These are phyloP conservation scores for Verbascum thapsus DNA, from an alignment of 257 asterid species.

Conservation along the genomic window DNA sequence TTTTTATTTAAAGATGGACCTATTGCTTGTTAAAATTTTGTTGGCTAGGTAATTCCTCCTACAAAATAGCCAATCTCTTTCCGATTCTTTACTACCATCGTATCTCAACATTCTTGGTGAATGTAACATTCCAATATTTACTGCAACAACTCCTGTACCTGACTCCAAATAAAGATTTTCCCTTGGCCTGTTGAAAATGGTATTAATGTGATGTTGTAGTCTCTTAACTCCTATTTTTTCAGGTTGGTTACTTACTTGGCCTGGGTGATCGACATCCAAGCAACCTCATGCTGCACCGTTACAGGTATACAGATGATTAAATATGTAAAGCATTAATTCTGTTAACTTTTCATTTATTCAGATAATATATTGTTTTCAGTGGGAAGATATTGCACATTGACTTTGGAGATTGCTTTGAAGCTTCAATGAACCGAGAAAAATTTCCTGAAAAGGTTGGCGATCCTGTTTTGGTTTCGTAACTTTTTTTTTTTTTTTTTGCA, in stretches of 20 bases:
- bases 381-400: slow-evolving; percentile 98
- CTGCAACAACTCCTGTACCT: neutral
- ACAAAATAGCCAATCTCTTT: slow-evolving; percentile 1
- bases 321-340: slow-evolving; percentile 14
- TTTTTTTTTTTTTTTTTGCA: slow-evolving; percentile 12
- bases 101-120: neutral
- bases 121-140: neutral
- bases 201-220: slow-evolving; percentile 4
- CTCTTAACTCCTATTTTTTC: slow-evolving; percentile 31
- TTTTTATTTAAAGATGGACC: slow-evolving; percentile 19
- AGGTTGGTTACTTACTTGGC: slow-evolving; percentile 99
- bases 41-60: slow-evolving; percentile 13
- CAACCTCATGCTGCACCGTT: slow-evolving; percentile 97
- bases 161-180: neutral
- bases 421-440: slow-evolving; percentile 98
- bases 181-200: neutral
- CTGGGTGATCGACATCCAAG: slow-evolving; percentile 99
- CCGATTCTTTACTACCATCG: neutral
- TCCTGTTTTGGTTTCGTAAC: slow-evolving; percentile 8
- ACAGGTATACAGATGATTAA: slow-evolving; percentile 52
- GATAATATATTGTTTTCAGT: slow-evolving; percentile 48
- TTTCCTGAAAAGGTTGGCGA: slow-evolving; percentile 92
- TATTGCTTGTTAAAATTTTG: slow-evolving; percentile 21
- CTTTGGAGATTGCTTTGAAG: slow-evolving; percentile 99
- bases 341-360: slow-evolving; percentile 24